A percentile compares a stretch with the other conserved stretches of the same genome.
Evolutionary conservation across 164 flowering plant species (phyloP).

Genomic region (Kingdonia uniflora): DNA sequence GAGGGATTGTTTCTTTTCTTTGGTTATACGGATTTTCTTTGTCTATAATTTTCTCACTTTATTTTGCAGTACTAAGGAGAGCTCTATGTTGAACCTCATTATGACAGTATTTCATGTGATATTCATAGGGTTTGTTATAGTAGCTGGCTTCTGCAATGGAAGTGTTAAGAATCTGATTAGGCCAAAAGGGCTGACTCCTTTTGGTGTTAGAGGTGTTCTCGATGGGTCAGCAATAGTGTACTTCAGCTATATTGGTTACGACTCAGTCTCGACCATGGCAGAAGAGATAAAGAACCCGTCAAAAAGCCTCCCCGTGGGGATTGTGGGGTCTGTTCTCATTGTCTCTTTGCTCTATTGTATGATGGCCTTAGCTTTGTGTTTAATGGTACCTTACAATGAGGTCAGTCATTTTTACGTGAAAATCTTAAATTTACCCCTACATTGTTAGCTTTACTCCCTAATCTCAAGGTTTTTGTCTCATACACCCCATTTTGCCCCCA

Average conservation of each 20-base stretch:
- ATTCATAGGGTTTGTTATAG: slow-evolving; percentile 61
- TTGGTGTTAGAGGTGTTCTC: slow-evolving; percentile 51
- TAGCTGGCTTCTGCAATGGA: slow-evolving; percentile 62
- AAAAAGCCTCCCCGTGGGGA: slow-evolving; percentile 57
- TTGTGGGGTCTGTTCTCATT: slow-evolving; percentile 57
- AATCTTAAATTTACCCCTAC: too few relatives aligned
- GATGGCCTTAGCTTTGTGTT: slow-evolving; percentile 53
- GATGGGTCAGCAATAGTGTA: slow-evolving; percentile 69
- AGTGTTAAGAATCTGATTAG: slow-evolving; percentile 36
- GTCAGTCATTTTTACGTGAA: slow-evolving; percentile 40
- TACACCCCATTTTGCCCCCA: too few relatives aligned
- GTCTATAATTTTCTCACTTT: too few relatives aligned
- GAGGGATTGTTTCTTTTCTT: too few relatives aligned
- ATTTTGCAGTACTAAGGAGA: slow-evolving; percentile 77
- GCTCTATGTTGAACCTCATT: slow-evolving; percentile 65
- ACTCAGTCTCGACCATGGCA: slow-evolving; percentile 78
- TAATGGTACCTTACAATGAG: slow-evolving; percentile 60
- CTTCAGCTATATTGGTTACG: slow-evolving; percentile 75
- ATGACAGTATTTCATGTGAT: slow-evolving; percentile 72
- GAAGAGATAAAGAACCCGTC: slow-evolving; percentile 71
- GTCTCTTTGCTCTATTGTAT: slow-evolving; percentile 58
- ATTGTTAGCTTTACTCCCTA: too few relatives aligned
- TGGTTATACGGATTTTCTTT: too few relatives aligned
- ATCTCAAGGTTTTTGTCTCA: too few relatives aligned
- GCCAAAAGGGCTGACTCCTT: slow-evolving; percentile 60